Evolutionary conservation across 352 stramenopile genomes (phyloP).

Genomic region (Phytophthora sp.): DNA sequence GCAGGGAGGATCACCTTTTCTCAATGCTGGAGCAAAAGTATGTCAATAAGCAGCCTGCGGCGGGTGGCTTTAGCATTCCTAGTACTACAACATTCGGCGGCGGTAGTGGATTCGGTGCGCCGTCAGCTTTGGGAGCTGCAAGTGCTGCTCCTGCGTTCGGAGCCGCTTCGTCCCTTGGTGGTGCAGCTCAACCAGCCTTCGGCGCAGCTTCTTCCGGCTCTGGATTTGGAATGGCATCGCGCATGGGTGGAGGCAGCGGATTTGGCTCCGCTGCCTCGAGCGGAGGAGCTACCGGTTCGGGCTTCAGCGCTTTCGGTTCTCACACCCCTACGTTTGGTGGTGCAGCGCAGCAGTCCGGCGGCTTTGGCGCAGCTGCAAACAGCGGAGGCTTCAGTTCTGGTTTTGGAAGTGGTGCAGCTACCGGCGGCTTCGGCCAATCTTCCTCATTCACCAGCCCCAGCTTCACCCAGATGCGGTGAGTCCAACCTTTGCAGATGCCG

Average conservation of each 20-base stretch:
- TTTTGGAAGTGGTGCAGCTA: constrained; percentile 32
- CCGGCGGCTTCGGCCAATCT: constrained; percentile 43
- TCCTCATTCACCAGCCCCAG: constrained; percentile 48
- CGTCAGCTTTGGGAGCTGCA: constrained; percentile 49
- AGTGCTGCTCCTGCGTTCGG: constrained; percentile 53
- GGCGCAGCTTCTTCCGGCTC: constrained; percentile 18
- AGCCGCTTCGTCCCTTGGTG: constrained; percentile 52
- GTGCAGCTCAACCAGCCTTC: constrained; percentile 41
- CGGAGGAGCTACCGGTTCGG: constrained; percentile 30
- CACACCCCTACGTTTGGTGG: constrained; percentile 45
- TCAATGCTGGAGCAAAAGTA: constrained; percentile 84
- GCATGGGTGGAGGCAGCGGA: constrained; percentile 37
- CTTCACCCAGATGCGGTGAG: constrained; percentile 65
- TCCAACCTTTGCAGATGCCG: not conserved
- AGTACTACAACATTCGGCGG: constrained; percentile 43
- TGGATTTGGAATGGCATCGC: constrained; percentile 31
- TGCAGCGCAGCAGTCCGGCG: constrained; percentile 15
- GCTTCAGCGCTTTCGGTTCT: constrained; percentile 52
- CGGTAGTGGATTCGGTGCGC: constrained; percentile 53
- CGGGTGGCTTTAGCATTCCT: constrained; percentile 48
- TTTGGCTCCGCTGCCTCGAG: constrained; percentile 30
- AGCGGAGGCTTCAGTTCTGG: constrained; percentile 39
- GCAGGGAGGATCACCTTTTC: constrained; percentile 71
- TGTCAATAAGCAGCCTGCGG: constrained; percentile 38
- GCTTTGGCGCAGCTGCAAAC: constrained; percentile 39